These are phyloP conservation scores for Micractinium sp. DNA, from an alignment of 139 green algal species.

Conservation along the genomic window DNA sequence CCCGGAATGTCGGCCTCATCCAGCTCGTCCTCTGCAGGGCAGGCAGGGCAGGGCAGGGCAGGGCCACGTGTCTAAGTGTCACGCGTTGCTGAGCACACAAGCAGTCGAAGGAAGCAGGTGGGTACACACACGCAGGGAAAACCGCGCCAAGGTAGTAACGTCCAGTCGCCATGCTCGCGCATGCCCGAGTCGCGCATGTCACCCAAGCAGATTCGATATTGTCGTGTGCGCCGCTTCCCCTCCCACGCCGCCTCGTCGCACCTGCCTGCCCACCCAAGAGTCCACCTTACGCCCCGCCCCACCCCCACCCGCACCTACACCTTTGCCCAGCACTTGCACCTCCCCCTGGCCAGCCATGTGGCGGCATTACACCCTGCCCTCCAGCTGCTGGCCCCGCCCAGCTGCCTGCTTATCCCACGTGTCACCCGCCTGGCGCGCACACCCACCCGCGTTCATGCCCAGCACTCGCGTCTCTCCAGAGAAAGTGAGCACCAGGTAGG, in stretches of 20 bases:
- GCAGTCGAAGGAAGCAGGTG: neutral
- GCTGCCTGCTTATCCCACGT: neutral
- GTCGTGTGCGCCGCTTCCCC: too few species aligned
- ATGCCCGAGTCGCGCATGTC: too few species aligned
- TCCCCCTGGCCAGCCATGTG: too few species aligned
- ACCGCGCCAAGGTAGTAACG: too few species aligned
- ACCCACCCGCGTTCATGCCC: slow-evolving; percentile 73
- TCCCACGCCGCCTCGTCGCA: too few species aligned
- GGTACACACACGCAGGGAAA: too few species aligned
- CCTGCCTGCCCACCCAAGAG: too few species aligned
- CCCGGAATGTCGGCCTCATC: slow-evolving; percentile 83
- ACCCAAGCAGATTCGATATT: neutral
- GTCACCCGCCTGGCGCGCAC: neutral
- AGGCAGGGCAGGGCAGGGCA: neutral
- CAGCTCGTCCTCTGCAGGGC: slow-evolving; percentile 73
- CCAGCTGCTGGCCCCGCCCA: neutral
- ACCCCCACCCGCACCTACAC: too few species aligned
- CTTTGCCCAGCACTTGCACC: too few species aligned
- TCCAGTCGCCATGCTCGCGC: too few species aligned
- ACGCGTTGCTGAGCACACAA: neutral
- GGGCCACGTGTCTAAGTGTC: neutral
- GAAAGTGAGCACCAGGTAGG: slow-evolving; percentile 94
- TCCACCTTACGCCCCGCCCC: too few species aligned
- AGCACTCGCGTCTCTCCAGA: slow-evolving; percentile 88
- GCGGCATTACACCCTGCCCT: neutral